Evolutionary conservation across 192 early-diverging fungal genomes (phyloP).

Genomic region (Coemansia sp.): DNA sequence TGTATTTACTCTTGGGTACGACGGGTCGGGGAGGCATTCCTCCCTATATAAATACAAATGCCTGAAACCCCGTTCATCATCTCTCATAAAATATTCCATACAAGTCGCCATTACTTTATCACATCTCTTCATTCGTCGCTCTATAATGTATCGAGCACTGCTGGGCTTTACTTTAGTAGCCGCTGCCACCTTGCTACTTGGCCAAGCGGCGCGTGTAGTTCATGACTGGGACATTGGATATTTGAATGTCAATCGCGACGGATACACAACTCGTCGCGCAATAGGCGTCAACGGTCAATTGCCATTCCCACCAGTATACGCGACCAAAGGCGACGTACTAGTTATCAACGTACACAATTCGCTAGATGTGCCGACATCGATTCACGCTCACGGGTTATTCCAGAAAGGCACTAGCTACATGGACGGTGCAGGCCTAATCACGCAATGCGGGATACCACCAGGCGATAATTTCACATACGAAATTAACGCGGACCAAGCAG

Average conservation of each 20-base stretch:
- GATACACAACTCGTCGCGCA: slow-evolving; percentile 56
- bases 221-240: slow-evolving; percentile 63
- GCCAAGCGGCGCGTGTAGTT: background rate
- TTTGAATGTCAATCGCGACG: slow-evolving; percentile 60
- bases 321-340: slow-evolving; percentile 23
- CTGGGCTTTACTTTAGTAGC: background rate
- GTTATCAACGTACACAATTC: slow-evolving; percentile 38
- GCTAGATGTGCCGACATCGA: slow-evolving; percentile 54
- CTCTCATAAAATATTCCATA: background rate
- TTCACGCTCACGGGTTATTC: slow-evolving; percentile 78
- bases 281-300: slow-evolving; percentile 62
- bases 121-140: background rate
- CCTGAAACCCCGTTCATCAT: background rate
- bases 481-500: slow-evolving; percentile 51
- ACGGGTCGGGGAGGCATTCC: too few relatives aligned
- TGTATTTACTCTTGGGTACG: background rate
- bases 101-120: background rate
- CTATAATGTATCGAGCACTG: background rate
- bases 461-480: slow-evolving; percentile 63
- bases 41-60: background rate
- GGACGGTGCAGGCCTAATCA: slow-evolving; percentile 66
- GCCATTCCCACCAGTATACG: slow-evolving; percentile 43
- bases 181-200: background rate
- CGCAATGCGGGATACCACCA: slow-evolving; percentile 71
- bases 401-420: slow-evolving; percentile 62